These are phyloP conservation scores for Wickerhamomyces xylosicus DNA, from an alignment of 805 yeast species.

Conservation along the genomic window DNA sequence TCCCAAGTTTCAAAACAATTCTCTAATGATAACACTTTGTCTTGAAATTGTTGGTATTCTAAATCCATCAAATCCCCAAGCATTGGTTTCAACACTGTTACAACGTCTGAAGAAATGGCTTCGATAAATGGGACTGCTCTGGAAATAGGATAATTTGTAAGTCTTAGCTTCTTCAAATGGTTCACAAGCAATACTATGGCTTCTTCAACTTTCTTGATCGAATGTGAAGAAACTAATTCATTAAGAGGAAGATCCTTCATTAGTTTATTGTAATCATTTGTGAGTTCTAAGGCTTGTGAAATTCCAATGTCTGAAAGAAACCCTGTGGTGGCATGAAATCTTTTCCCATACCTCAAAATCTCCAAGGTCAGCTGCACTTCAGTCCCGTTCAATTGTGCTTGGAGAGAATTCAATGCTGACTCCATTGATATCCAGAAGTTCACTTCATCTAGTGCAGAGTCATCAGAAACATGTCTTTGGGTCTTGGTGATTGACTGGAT, in stretches of 20 bases:
- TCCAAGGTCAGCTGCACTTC: conserved; percentile 49
- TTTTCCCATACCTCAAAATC: conserved; percentile 54
- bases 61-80: conserved; percentile 36
- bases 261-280: conserved; percentile 49
- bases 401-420: conserved; percentile 40
- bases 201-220: conserved; percentile 32
- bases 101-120: conserved; percentile 48
- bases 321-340: conserved; percentile 72
- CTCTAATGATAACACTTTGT: conserved; percentile 19
- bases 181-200: conserved; percentile 40
- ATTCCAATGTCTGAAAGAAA: conserved; percentile 67
- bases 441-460: conserved; percentile 54
- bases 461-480: conserved; percentile 42
- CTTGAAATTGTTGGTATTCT: conserved; percentile 29
- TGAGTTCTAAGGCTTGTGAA: conserved; percentile 36
- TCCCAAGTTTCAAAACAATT: conserved; percentile 44
- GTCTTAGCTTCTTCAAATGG: conserved; percentile 55
- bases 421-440: conserved; percentile 75
- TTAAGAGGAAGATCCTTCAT: conserved; percentile 63
- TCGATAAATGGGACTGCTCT: conserved; percentile 61
- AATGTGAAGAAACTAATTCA: conserved; percentile 39
- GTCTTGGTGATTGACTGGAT: conserved; percentile 47
- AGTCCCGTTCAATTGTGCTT: conserved; percentile 43
- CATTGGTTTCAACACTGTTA: conserved; percentile 29
- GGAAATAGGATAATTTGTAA: conserved; percentile 49